Evolutionary conservation across 441 rosid genomes (phyloP), one percentile per base, ranked within the genome.

Genomic region (Breynia disticha): DNA sequence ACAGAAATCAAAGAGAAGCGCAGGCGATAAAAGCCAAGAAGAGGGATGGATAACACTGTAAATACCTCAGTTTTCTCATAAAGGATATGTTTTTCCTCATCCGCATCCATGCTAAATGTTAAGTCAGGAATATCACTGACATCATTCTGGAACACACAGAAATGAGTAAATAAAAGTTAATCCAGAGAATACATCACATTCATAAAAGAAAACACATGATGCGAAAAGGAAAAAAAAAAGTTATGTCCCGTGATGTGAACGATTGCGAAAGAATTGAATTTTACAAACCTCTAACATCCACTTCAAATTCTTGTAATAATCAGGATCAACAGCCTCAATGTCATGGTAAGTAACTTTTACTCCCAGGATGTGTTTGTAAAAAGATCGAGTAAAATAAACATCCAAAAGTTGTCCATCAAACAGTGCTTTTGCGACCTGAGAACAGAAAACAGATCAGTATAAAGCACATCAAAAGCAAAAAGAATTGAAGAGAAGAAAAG

Each of bases 311-410:
- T 87, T 89, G 79, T 87, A 94, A 71, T 94, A 94, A 75, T 94
- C 99, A 65, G 99, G 99, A 76, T 89, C 99, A 70, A 94, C 96
- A 43, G 99, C 96, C 82, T 89, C 99, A 61, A 94, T 94, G 75
- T 94, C 97, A 75, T 94, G 97, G 66, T 94, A 94, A 16, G 99
- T 94, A 69, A 94, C 97, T 75, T 94, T 94, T 39, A 83, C 94
- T 41, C 89, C 97, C 38, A 94, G 93, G 54, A 94, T 94, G 71
- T 94, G 97, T 76, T 87, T 89, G 67, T 89, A 94, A 71, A 94
- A 89, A 61, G 99, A 94, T 54, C 99, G 84, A 11, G 97, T 94
- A 60, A 94, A 89, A 76, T 94, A 84, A 60, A 94, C 97, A 80
- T 94, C 99, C 82, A 94, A 83, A 67, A 87, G 99, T 66, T 94